phyloP scores from a whole-genome alignment of 2,329 filamentous ascomycete species.

The Trichoderma simmonsii region DNA sequence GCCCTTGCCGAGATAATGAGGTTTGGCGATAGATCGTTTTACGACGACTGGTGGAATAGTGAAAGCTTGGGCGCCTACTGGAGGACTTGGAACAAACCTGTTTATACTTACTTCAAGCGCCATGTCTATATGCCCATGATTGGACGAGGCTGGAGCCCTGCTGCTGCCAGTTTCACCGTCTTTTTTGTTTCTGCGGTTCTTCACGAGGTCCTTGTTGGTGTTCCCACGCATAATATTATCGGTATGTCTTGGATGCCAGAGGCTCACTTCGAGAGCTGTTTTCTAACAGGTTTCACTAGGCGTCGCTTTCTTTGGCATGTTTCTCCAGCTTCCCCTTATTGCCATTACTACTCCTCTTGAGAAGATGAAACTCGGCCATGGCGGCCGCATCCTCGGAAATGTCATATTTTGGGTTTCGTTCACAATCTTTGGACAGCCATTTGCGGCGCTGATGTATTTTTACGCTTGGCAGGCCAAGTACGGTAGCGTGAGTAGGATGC shows the following conservation, averaged over 20 bases:
- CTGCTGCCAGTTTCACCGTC: conserved; percentile 71
- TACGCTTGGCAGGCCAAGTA: conserved; percentile 99
- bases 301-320: conserved; percentile 91
- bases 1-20: conserved; percentile 83
- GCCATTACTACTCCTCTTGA: conserved; percentile 74
- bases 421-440: conserved; percentile 89
- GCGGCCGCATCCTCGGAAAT: conserved; percentile 81
- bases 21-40: conserved; percentile 93
- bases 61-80: conserved; percentile 84
- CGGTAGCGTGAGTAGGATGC: conserved; percentile 64
- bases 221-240: conserved; percentile 91
- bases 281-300: conserved; percentile 45
- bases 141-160: conserved; percentile 73
- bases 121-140: conserved; percentile 89
- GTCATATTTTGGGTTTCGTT: conserved; percentile 96
- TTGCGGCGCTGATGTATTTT: conserved; percentile 90
- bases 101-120: conserved; percentile 93
- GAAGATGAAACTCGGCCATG: conserved; percentile 66
- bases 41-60: conserved; percentile 98
- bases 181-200: conserved; percentile 86
- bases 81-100: conserved; percentile 96
- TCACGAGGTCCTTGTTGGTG: conserved; percentile 88
- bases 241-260: conserved; percentile 48
- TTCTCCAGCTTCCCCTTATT: conserved; percentile 88
- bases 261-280: not conserved